A percentile compares a stretch with the other conserved stretches of the same genome.
phyloP scores from a whole-genome alignment of 176 grass and related monocot species.

The Musa acuminata region DNA sequence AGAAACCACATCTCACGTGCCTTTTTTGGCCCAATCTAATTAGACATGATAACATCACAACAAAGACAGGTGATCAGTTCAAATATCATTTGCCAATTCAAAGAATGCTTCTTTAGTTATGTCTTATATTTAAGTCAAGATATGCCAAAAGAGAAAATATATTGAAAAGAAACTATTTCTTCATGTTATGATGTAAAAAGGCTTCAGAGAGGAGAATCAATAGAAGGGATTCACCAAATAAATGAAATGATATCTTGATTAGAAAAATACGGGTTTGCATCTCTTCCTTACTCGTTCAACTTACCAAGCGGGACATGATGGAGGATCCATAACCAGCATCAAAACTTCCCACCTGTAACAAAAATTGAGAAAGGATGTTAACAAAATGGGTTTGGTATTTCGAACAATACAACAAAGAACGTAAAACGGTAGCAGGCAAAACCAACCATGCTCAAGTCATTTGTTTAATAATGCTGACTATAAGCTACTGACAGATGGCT shows the following conservation, averaged over 20 bases:
- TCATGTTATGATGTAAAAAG: not conserved
- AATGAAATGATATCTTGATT: not conserved
- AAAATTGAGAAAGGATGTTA: constrained; percentile 3
- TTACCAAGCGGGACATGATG: constrained; percentile 90
- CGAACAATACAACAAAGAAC: not conserved
- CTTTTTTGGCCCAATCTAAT: constrained; percentile 78
- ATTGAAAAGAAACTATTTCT: no score
- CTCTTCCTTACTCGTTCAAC: constrained; percentile 11
- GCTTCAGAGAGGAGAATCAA: not conserved
- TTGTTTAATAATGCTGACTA: no score
- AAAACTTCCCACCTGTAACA: constrained; percentile 75
- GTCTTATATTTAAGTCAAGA: no score
- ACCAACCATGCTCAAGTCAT: no score
- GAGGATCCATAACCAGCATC: constrained; percentile 95
- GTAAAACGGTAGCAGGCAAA: not conserved
- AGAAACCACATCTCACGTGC: constrained; percentile 89
- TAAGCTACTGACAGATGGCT: no score
- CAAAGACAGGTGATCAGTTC: not conserved
- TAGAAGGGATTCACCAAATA: not conserved
- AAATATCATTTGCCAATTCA: not conserved
- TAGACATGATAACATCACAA: constrained; percentile 1
- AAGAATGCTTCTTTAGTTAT: not conserved
- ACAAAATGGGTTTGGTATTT: not conserved
- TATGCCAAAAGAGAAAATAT: no score
- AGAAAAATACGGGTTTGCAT: not conserved